Base-by-base conservation (phyloP, 306 rosid species). In the Albizia julibrissin region DNA sequence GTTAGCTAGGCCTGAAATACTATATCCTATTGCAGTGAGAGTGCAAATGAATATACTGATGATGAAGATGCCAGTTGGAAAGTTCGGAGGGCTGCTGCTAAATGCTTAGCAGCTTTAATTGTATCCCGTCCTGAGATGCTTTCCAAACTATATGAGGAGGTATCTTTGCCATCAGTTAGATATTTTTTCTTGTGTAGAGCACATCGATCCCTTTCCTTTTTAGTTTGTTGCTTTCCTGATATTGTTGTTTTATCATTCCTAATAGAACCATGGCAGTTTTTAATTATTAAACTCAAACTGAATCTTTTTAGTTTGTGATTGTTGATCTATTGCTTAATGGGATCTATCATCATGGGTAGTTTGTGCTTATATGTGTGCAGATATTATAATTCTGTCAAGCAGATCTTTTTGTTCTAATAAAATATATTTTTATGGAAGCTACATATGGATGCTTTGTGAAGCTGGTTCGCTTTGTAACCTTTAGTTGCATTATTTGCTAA, bases 1-100 rank as follows among this genome's bases (percentile, higher is more conserved):
- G 15, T 73, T 56, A 80, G 76, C 64, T 72, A 62, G 77, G 70
- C 80, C 67, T 65, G 72, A 66, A 76, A 69, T 81, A 14, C 80
- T 73, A 39, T 80, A 52, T 69, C 74, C 6, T 86, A 73, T 76
- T 90, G 90, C 88, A 96, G 99, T 65, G 99, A 94, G 84, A 96
- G 99, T 91, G 99, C 97, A 69, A 94, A 92, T 80, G 99, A 94
- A 81, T 96, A 96, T 82, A 92, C 99, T 3, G 99, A 96, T 86
- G 99, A 96, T 88, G 99, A 96, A 84, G 99, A 96, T 87, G 94
- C 91, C 77, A 96, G 98, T 90, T 96, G 99, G 99, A 96, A 96
- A 86, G 98, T 96, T 75, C 91, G 99, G 86, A 89, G 99, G 82
- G 98, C 99, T 70, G 97, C 99, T 42, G 98, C 99, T 66, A 94